Conservation (phyloP, 2,329 filamentous ascomycete species). For the Paecilomyces variotii region DNA sequence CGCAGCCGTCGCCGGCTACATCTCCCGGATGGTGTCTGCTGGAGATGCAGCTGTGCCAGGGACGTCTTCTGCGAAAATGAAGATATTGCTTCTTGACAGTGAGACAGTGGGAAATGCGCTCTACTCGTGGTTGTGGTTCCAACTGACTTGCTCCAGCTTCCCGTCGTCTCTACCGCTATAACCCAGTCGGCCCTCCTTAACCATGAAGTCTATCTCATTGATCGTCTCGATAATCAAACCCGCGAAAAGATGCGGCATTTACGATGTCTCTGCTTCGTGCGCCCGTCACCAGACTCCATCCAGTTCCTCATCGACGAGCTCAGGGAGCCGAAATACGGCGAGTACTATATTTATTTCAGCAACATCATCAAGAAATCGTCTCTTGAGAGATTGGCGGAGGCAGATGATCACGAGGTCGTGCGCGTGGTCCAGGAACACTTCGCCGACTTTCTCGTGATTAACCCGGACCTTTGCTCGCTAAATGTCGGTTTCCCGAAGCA, state of each 20-base stretch:
- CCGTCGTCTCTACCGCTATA: conserved; percentile 88
- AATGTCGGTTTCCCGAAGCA: conserved; percentile 64
- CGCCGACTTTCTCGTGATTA: conserved; percentile 90
- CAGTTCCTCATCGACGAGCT: conserved; percentile 93
- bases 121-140: conserved; percentile 12
- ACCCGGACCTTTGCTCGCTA: conserved; percentile 84
- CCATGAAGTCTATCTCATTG: conserved; percentile 96
- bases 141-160: conserved; percentile 46
- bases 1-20: conserved; percentile 85
- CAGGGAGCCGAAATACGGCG: conserved; percentile 90
- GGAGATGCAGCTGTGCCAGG: conserved; percentile 60
- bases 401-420: conserved; percentile 95
- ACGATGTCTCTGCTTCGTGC: conserved; percentile 83
- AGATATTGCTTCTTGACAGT: conserved; percentile 86
- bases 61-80: conserved; percentile 77
- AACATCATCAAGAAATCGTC: conserved; percentile 97
- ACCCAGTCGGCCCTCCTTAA: conserved; percentile 92
- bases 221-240: conserved; percentile 80
- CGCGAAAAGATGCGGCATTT: conserved; percentile 98
- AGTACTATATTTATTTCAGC: conserved; percentile 96
- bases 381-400: conserved; percentile 85
- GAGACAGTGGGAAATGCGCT: conserved; percentile 63
- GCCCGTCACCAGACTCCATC: conserved; percentile 86
- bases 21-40: conserved; percentile 88
- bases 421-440: conserved; percentile 93